phyloP scores from a whole-genome alignment of 805 yeast species.

The Spathaspora hagerdaliae region DNA sequence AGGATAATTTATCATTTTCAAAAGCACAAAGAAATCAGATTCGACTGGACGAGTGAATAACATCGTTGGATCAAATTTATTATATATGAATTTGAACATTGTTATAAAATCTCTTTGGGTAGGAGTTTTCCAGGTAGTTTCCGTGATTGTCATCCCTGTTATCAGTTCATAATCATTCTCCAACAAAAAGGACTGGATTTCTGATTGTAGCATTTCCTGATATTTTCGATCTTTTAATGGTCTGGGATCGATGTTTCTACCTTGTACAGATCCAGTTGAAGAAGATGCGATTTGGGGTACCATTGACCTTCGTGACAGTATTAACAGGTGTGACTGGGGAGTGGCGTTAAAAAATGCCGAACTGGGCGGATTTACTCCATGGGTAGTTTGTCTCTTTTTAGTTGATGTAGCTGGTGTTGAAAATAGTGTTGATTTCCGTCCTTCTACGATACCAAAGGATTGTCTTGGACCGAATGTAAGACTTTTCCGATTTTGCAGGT shows the following conservation, averaged over 20 bases:
- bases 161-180: slow-evolving; percentile 69
- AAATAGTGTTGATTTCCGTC: not conserved
- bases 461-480: not conserved
- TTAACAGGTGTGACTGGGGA: not conserved
- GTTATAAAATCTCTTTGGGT: slow-evolving; percentile 82
- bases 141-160: slow-evolving; percentile 64
- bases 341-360: not conserved
- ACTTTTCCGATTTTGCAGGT: not conserved
- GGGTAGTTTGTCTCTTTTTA: not conserved
- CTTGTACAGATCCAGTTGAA: not conserved
- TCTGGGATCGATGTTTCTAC: slow-evolving; percentile 51
- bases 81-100: slow-evolving; percentile 77
- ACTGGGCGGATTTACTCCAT: not conserved
- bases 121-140: slow-evolving; percentile 65
- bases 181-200: slow-evolving; percentile 60
- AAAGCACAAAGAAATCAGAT: slow-evolving; percentile 64
- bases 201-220: slow-evolving; percentile 62
- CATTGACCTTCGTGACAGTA: not conserved
- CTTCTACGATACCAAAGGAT: not conserved
- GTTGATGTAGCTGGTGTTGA: slow-evolving; percentile 1
- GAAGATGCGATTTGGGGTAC: slow-evolving; percentile 1
- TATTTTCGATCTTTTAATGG: slow-evolving; percentile 72
- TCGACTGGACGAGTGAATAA: slow-evolving; percentile 66
- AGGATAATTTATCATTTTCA: slow-evolving; percentile 71
- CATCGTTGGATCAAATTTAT: slow-evolving; percentile 75